phyloP scores from a whole-genome alignment of 176 grass and related monocot species.

The Hordeum marinum region DNA sequence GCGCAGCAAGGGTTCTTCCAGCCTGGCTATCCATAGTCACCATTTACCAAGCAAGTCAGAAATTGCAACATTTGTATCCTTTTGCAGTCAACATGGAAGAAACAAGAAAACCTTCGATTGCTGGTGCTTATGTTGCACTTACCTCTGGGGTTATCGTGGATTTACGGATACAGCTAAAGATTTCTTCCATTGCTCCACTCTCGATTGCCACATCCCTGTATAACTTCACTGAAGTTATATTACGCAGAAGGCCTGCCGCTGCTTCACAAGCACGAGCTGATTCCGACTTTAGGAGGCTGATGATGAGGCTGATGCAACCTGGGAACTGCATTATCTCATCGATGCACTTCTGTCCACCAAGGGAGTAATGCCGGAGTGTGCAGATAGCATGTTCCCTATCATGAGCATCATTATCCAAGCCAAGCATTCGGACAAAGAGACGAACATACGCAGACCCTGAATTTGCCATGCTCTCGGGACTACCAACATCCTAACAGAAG shows the following conservation, averaged over 20 bases:
- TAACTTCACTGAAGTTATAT: slow-evolving; percentile 44
- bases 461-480: not conserved
- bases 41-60: not conserved
- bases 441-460: slow-evolving; percentile 50
- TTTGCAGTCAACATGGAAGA: slow-evolving; percentile 16
- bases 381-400: slow-evolving; percentile 62
- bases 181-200: slow-evolving; percentile 60
- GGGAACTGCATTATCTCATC: slow-evolving; percentile 71
- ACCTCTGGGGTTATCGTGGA: slow-evolving; percentile 51
- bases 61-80: not conserved
- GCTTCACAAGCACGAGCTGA: slow-evolving; percentile 50
- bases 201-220: slow-evolving; percentile 50
- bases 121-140: slow-evolving; percentile 19
- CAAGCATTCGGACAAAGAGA: slow-evolving; percentile 78
- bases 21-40: not conserved
- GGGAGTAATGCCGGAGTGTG: slow-evolving; percentile 61
- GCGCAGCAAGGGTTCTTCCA: no score
- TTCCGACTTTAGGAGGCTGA: slow-evolving; percentile 61
- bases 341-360: slow-evolving; percentile 55
- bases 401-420: slow-evolving; percentile 66
- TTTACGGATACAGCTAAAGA: slow-evolving; percentile 46
- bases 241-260: slow-evolving; percentile 52
- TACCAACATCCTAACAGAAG: slow-evolving; percentile 43
- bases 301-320: slow-evolving; percentile 50
- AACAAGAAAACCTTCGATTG: not conserved